Percentiles rank a stretch among this genome's conserved stretches.
Conservation (phyloP, 2,329 filamentous ascomycete species). For the Graphilbum sp. region DNA sequence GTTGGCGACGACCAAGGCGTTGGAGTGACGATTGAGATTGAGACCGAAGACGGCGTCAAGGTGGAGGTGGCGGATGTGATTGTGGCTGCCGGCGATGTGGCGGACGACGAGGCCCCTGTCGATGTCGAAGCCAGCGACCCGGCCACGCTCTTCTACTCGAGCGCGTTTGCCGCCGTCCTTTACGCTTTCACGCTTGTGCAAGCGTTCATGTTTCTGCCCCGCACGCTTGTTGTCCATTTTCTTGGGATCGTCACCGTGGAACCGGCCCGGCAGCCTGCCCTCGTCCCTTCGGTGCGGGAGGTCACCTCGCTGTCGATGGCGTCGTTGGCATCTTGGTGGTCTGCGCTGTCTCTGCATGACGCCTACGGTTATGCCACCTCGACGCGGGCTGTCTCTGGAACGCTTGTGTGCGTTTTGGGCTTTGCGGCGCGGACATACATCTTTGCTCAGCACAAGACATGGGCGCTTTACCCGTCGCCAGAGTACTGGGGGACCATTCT, state of each 20-base stretch:
- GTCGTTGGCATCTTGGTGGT: background rate
- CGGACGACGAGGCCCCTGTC: background rate
- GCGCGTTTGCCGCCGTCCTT: conserved; percentile 51
- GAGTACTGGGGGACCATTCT: conserved; percentile 32
- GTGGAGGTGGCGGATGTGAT: background rate
- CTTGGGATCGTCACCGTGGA: conserved; percentile 52
- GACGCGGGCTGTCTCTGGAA: conserved; percentile 31
- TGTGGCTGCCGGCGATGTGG: background rate
- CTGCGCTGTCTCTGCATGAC: background rate
- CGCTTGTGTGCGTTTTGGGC: conserved; percentile 38
- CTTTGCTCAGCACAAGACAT: conserved; percentile 46
- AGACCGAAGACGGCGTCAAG: background rate
- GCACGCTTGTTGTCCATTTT: conserved; percentile 61
- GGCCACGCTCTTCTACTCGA: conserved; percentile 34
- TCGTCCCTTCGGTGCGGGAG: too few relatives aligned
- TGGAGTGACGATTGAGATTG: background rate
- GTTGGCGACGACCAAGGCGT: background rate
- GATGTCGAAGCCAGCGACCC: background rate
- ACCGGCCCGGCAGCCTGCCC: conserved; percentile 30
- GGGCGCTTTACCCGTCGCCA: background rate
- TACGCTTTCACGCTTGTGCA: conserved; percentile 59
- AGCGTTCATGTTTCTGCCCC: conserved; percentile 52
- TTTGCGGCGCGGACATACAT: conserved; percentile 41
- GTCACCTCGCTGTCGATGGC: background rate
- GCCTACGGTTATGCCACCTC: conserved; percentile 17